Evolutionary conservation across 2,329 filamentous ascomycete species (phyloP).

Genomic region (Chrysoporthe puriensis): DNA sequence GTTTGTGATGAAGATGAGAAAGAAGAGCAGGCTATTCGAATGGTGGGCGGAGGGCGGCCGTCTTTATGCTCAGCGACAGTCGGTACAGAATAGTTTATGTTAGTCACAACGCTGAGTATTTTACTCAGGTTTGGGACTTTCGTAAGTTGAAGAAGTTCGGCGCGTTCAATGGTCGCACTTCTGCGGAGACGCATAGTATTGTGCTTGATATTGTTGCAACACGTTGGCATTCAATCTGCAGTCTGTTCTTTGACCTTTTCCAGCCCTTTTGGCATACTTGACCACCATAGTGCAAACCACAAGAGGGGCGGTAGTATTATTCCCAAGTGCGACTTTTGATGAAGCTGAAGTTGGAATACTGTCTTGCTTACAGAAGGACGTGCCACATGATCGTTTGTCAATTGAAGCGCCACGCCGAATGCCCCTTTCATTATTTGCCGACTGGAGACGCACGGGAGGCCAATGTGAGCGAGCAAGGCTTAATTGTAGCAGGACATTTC

Average conservation of each 20-base stretch:
- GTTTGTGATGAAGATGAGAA: slow-evolving; percentile 32
- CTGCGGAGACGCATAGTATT: background rate
- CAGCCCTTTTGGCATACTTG: background rate
- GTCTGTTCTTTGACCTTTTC: slow-evolving; percentile 3
- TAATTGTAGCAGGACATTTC: background rate
- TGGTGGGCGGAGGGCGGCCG: slow-evolving; percentile 16
- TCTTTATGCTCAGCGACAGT: slow-evolving; percentile 31
- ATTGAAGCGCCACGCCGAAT: background rate
- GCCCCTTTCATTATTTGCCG: background rate
- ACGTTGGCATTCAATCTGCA: background rate
- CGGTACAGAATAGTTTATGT: background rate
- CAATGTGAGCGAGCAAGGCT: background rate
- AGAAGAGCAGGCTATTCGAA: background rate
- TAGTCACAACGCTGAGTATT: background rate
- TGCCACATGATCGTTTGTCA: background rate
- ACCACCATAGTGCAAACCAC: background rate
- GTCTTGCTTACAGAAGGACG: background rate
- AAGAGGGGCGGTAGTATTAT: background rate
- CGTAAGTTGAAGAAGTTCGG: background rate
- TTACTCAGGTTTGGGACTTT: background rate
- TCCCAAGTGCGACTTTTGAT: background rate
- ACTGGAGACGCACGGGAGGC: background rate
- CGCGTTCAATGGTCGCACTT: background rate
- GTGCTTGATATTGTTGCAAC: slow-evolving; percentile 12
- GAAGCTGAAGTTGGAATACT: too few relatives aligned